Base-by-base conservation (phyloP, 2,329 filamentous ascomycete species). In the Ascochyta viciae-villosae region DNA sequence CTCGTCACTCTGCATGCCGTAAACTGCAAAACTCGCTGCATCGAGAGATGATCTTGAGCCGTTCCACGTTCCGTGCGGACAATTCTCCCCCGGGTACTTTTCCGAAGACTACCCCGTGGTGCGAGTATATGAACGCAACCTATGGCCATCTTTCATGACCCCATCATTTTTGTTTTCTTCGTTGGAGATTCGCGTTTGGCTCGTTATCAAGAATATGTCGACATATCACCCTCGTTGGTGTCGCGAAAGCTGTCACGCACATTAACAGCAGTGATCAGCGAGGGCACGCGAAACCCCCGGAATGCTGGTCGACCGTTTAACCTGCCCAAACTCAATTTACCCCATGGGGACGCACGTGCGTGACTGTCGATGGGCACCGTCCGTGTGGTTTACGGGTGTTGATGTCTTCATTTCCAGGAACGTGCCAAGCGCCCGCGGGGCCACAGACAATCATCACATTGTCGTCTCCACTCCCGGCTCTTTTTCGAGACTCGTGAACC, bases 321-420 rank as follows among this genome's bases (percentile, higher is more conserved):
- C 12, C 22, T 50, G 37, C 44, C 31, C 57, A 57, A 29, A 50
- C 27, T 34, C 53, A 51, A 44, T 33, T n/a, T 35, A 44, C 58
- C 58, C 62, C 62, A 57, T 54, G 64, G 64, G 58, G 62, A 55
- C 31, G 39, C 56, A 52, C 41, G 48, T 37, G 33, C 53, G 43
- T 8, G 47, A 24, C 9, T 19, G 23, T 51, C 16, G 31, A 48
- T 50, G 33, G 46, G 29, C 19, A 33, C 38, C 34, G 15, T 49
- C 43, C 43, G 46, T 42, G 22, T 56, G 46, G 41, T 48, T 16
- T 38, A 51, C 4, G 19, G 35, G 19, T 43, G 31, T 31, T 41
- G 37, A 42, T 29, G 29, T 3, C 31, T 15, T 43, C n/a, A 16
- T 38, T 27, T 44, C 46, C 35, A 50, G 15, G 16, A 19, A 6